Evolutionary conservation across 306 rosid genomes (phyloP).

Genomic region (Pueraria montana): DNA sequence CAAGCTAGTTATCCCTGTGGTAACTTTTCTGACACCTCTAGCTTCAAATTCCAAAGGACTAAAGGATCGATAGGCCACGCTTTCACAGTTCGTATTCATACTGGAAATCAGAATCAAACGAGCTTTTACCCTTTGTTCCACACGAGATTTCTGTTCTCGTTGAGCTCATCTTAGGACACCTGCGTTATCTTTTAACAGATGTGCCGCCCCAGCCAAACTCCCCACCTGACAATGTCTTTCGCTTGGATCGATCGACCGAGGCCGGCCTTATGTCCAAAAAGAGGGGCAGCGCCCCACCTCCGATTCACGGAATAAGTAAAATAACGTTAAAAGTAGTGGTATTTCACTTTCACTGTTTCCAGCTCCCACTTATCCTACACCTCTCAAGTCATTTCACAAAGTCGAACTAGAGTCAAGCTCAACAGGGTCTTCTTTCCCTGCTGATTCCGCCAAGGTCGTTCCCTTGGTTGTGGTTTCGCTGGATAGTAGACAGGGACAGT

Average conservation of each 20-base stretch:
- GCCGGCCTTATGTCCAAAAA: constrained; percentile 41
- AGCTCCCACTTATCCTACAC: constrained; percentile 54
- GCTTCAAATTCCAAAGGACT: no score
- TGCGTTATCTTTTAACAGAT: constrained; percentile 39
- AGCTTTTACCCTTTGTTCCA: no score
- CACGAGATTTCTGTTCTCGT: constrained; percentile 42
- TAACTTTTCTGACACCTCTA: no score
- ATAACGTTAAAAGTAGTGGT: constrained; percentile 79
- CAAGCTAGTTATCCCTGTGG: no score
- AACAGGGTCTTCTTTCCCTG: constrained; percentile 34
- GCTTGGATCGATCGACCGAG: constrained; percentile 18
- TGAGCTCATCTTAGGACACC: constrained; percentile 44
- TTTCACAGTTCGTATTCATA: no score
- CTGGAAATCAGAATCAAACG: no score
- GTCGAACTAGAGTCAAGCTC: constrained; percentile 29
- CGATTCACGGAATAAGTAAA: constrained; percentile 71
- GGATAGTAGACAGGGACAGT: constrained; percentile 45
- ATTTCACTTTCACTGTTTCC: constrained; percentile 59
- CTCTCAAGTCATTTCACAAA: constrained; percentile 42
- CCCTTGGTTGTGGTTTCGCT: constrained; percentile 45
- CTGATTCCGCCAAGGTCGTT: constrained; percentile 8
- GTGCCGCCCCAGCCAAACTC: constrained; percentile 37
- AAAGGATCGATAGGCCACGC: no score
- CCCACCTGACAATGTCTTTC: constrained; percentile 44
- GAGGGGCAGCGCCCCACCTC: constrained; percentile 63